A percentile compares a stretch with the other conserved stretches of the same genome.
Evolutionary conservation across 2,329 filamentous ascomycete species (phyloP).

Genomic region (Phoma sp.): DNA sequence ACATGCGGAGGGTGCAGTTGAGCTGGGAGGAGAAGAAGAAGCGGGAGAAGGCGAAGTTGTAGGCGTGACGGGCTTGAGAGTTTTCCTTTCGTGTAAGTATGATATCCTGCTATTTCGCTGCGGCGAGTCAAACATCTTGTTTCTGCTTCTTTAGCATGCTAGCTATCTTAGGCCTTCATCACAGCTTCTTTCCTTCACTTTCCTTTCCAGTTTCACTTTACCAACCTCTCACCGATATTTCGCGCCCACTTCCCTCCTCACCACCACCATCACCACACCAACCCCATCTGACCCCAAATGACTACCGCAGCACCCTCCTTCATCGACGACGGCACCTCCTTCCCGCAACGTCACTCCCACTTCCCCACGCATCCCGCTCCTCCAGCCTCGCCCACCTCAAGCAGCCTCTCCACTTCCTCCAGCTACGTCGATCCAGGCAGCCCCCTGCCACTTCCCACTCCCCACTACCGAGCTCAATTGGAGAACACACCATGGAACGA

Average conservation of each 20-base stretch:
- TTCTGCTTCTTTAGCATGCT: not conserved
- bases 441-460: slow-evolving; percentile 21
- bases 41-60: slow-evolving; percentile 66
- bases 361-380: slow-evolving; percentile 7
- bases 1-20: slow-evolving; percentile 72
- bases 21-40: slow-evolving; percentile 68
- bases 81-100: slow-evolving; percentile 2
- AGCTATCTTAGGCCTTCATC: no score
- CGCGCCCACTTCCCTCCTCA: no score
- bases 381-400: slow-evolving; percentile 10
- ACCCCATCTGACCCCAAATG: slow-evolving; percentile 3
- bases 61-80: not conserved
- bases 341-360: slow-evolving; percentile 22
- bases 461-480: no score
- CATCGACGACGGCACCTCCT: slow-evolving; percentile 31
- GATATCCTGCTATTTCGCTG: slow-evolving; percentile 11
- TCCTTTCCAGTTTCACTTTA: no score
- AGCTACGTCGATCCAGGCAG: slow-evolving; percentile 40
- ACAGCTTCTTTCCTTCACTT: no score
- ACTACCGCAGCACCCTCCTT: slow-evolving; percentile 26
- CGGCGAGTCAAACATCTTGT: not conserved
- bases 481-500: not conserved
- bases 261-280: not conserved
- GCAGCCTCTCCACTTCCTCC: slow-evolving; percentile 24
- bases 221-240: no score